Evolutionary conservation across 345 rosid genomes (phyloP), one percentile per base, ranked within the genome.

Genomic region (Brassica carinata): DNA sequence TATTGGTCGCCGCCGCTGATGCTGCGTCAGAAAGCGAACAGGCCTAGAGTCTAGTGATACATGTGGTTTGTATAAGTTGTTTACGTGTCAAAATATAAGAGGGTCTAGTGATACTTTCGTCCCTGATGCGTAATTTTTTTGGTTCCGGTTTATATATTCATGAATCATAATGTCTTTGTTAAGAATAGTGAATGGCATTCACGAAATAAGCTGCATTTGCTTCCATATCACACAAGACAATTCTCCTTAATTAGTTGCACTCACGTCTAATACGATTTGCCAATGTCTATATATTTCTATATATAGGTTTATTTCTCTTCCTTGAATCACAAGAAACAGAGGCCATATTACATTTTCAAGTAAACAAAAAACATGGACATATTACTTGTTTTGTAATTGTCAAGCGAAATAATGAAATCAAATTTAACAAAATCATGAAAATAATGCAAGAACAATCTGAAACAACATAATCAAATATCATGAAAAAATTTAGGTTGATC

Each of bases 131-230:
- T 73, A 17, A 11, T 5, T 18, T 29, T 14, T 40, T 38, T 13
- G 5, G 26, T 17, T 9, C 34, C 3, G 26, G 38, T 27, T 58
- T 40, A 58, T 34, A 64, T n/a, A 48, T 45, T 45, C 53, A 45
- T 45, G 51, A 43, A 43, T 19, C 40, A 19, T 19, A 3, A 10
- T 3, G 8, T 79, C 34, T 71, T 26, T 27, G 19, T 15, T 34
- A 38, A 67, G 55, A n/a, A 45, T 11, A 45, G 53, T 45, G 53
- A 33, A 4, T 19, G 23, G 23, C 23, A 19, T 19, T 17, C 80
- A 81, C 83, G 83, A 75, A 70, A 73, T 73, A 79, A 73, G 73
- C 77, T 36, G 69, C 51, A 69, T 26, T n/a, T 14, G 36, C 72
- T 13, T 38, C 59, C 65, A 9, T 73, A 10, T 26, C 77, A 71